Base-by-base conservation (phyloP, 495 filamentous ascomycete species). In the Aspergillus taichungensis region DNA sequence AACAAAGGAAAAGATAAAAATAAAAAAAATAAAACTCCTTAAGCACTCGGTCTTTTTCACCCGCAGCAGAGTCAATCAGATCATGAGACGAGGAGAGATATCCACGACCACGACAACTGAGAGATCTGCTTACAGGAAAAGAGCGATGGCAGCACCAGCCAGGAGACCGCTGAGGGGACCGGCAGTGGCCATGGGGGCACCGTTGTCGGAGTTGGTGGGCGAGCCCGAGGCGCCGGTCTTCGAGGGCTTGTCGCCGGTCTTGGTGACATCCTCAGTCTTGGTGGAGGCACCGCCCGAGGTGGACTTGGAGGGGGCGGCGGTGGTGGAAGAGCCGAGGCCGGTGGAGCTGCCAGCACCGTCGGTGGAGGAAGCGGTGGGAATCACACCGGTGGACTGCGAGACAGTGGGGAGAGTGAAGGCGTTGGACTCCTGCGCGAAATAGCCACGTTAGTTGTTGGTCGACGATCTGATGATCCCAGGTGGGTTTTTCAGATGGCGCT, bases 81-180 rank as follows among this genome's bases (percentile, higher is more conserved):
- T 24, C 18, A 24, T 24, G 18, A 24, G 2, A 24, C 18, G 18
- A 42, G 32, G 8, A 14, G 39, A 11, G 40, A 33, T 31, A 44
- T 27, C 8, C 33, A 30, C 43, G 37, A 35, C 34, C 44, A 45
- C 30, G 13, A 37, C 18, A 35, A 47, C 13, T 42, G 12, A 14
- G 31, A 29, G 27, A 10, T 18, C 14, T 32, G 32, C 52, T 63
- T 66, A 76, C 59, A 76, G 52, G 52, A 76, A 64, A 55, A 64
- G 70, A 57, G 65, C 68, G 34, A 74, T 59, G 40, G 71, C 56
- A 49, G 60, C 67, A 53, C 66, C 69, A 49, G 70, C 72, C n/a
- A 71, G 57, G 13, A 73, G 53, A 8, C 67, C 57, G 18, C 18
- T 24, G n/a, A 68, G 54, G 5, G 69, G 52, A 35, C 56, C 64